Percentiles rank a stretch among this genome's conserved stretches.
Evolutionary conservation across 805 yeast genomes (phyloP).

Genomic region (Wickerhamiella lipophila): DNA sequence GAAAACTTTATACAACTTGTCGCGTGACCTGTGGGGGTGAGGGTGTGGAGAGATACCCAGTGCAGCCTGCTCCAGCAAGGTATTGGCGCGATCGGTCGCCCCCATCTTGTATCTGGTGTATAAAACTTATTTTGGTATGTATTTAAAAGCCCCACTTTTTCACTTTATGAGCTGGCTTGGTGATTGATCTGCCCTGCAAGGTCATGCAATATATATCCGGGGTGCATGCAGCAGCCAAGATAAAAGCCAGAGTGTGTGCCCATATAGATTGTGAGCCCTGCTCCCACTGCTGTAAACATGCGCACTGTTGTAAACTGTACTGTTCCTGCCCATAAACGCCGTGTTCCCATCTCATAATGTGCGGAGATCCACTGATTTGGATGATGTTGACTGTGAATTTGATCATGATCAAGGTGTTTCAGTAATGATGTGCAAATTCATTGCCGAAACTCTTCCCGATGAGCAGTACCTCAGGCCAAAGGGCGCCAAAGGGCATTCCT

Average conservation of each 20-base stretch:
- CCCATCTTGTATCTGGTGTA: neutral
- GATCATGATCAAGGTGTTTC: conserved; percentile 13
- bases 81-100: neutral
- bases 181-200: neutral
- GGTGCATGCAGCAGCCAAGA: conserved; percentile 5
- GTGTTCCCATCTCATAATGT: conserved; percentile 17
- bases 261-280: too few species aligned
- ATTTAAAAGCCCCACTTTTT: too few species aligned
- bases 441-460: conserved; percentile 15
- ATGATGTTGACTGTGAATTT: conserved; percentile 15
- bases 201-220: neutral
- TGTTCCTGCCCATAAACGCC: conserved; percentile 16
- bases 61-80: too few species aligned
- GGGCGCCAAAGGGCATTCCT: conserved; percentile 13
- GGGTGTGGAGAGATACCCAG: neutral
- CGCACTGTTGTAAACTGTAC: conserved; percentile 15
- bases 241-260: too few species aligned
- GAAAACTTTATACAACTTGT: neutral
- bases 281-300: too few species aligned
- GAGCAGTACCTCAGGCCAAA: conserved; percentile 16
- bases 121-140: neutral
- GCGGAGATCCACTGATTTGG: conserved; percentile 16
- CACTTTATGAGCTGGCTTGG: neutral
- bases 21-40: conserved; percentile 6
- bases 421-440: conserved; percentile 15